Evolutionary conservation across 805 yeast genomes (phyloP).

Genomic region (Suhomyces sp.): DNA sequence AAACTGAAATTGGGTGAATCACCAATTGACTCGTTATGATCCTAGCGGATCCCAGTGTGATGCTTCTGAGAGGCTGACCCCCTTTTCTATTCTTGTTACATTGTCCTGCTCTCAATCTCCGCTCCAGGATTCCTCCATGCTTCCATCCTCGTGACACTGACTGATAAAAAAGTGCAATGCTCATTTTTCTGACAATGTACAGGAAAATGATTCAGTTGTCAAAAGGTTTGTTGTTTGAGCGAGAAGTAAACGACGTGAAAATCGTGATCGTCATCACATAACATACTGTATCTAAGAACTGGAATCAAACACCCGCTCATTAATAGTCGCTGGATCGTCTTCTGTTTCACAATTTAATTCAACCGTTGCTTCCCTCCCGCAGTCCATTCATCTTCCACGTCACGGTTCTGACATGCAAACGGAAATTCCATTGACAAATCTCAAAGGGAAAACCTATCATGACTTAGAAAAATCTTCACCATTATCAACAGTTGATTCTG

Average conservation of each 20-base stretch:
- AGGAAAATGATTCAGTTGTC: neutral
- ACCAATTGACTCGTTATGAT: neutral
- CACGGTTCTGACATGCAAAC: neutral
- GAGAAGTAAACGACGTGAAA: neutral
- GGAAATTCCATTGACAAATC: slow-evolving; percentile 1
- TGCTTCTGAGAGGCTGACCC: neutral
- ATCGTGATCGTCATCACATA: neutral
- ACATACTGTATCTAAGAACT: neutral
- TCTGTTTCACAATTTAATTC: neutral
- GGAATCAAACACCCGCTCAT: neutral
- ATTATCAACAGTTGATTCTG: slow-evolving; percentile 1
- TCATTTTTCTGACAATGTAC: neutral
- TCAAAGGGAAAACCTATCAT: slow-evolving; percentile 1
- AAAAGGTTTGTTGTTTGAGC: neutral
- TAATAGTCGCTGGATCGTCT: neutral
- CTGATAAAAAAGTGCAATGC: neutral
- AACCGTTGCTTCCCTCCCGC: neutral
- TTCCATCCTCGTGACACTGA: neutral
- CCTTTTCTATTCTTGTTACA: neutral
- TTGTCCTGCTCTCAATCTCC: neutral
- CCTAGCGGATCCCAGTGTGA: neutral
- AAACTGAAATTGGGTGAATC: neutral
- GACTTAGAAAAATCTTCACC: slow-evolving; percentile 18
- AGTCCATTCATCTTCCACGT: neutral
- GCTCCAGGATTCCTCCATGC: neutral